Percentiles rank a stretch among this genome's conserved stretches.
These are phyloP conservation scores for Ceratobasidium papillatum DNA, from an alignment of 1,284 basidiomycete genomes.

Conservation along the genomic window DNA sequence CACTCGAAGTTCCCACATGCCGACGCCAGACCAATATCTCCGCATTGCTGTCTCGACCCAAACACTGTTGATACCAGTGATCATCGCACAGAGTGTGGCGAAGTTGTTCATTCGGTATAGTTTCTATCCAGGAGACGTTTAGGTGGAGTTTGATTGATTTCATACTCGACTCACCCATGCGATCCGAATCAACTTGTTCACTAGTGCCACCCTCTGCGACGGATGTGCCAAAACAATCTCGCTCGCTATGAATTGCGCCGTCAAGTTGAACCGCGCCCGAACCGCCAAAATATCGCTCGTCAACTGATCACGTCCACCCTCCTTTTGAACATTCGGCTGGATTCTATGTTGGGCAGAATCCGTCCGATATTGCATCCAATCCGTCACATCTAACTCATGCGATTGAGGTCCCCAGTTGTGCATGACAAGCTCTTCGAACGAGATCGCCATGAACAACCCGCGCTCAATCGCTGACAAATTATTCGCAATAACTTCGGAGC, in stretches of 20 bases:
- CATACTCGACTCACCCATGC: constrained; percentile 72
- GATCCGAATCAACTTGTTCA: constrained; percentile 84
- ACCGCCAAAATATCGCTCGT: constrained; percentile 77
- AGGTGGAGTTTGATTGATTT: not conserved
- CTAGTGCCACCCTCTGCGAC: constrained; percentile 69
- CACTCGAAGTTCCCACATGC: constrained; percentile 78
- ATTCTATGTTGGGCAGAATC: constrained; percentile 75
- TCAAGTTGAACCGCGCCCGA: constrained; percentile 87
- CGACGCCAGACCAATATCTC: constrained; percentile 72
- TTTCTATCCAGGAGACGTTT: constrained; percentile 65
- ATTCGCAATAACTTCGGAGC: constrained; percentile 71
- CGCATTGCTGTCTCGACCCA: constrained; percentile 76
- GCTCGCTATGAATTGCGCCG: constrained; percentile 82
- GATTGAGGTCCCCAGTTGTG: constrained; percentile 60
- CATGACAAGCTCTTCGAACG: constrained; percentile 82
- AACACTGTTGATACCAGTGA: constrained; percentile 77
- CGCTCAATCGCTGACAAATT: constrained; percentile 90
- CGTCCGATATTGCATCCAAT: constrained; percentile 85
- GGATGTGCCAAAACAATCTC: constrained; percentile 78
- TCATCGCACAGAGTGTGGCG: constrained; percentile 81
- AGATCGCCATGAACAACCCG: constrained; percentile 82
- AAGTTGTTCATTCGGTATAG: constrained; percentile 83
- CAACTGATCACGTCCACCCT: constrained; percentile 31
- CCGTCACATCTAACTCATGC: constrained; percentile 73
- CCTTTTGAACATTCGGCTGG: constrained; percentile 55